These are phyloP conservation scores for Rosa rugosa DNA, from an alignment of 306 rosid species.

Conservation along the genomic window DNA sequence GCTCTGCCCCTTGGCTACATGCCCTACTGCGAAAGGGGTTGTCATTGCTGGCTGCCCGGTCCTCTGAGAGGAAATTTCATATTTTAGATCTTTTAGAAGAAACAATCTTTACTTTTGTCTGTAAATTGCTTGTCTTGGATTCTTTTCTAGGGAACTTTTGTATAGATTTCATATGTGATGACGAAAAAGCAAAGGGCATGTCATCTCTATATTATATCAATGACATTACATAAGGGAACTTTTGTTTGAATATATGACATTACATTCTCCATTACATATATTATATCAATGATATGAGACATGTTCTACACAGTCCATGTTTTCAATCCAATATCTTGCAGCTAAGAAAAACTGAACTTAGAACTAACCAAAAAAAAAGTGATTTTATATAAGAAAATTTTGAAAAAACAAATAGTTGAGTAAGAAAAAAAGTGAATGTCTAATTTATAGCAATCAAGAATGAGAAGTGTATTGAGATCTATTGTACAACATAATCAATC, in stretches of 20 bases:
- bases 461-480: neutral
- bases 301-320: too few relatives aligned
- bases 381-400: neutral
- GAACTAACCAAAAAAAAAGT: neutral
- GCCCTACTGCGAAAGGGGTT: slow-evolving; percentile 67
- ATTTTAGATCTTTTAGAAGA: neutral
- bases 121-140: too few relatives aligned
- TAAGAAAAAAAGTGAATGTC: neutral
- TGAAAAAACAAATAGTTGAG: neutral
- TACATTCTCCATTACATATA: too few relatives aligned
- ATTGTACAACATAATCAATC: slow-evolving; percentile 1
- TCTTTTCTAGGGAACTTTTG: neutral
- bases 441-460: neutral
- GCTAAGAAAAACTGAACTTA: neutral
- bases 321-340: too few relatives aligned
- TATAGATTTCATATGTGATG: too few relatives aligned
- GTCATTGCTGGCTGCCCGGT: slow-evolving; percentile 46
- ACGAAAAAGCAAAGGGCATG: too few relatives aligned
- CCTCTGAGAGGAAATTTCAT: slow-evolving; percentile 9
- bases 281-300: too few relatives aligned
- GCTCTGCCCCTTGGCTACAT: slow-evolving; percentile 70
- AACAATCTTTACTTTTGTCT: too few relatives aligned
- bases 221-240: too few relatives aligned
- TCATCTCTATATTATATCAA: too few relatives aligned
- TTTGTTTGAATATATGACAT: neutral